phyloP scores from a whole-genome alignment of 257 asterid species.

The Thymus mandschuricus region DNA sequence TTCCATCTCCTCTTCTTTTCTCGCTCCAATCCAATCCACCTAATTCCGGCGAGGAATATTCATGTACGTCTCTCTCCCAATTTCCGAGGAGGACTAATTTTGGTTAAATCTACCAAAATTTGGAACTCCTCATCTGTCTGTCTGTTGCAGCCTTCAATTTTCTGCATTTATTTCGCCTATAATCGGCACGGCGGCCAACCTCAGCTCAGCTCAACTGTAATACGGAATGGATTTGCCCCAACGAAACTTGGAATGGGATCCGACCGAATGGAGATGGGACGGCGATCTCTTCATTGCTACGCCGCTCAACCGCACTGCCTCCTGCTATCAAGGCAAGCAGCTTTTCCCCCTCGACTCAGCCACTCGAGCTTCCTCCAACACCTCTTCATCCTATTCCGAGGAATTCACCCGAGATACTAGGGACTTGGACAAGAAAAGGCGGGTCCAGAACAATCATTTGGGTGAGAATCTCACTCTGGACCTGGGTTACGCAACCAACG shows the following conservation, averaged over 20 bases:
- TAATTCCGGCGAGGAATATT: too few relatives aligned
- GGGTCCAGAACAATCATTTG: constrained; percentile 41
- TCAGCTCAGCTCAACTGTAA: constrained; percentile 44
- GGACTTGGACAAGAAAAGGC: constrained; percentile 64
- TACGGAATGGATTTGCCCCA: constrained; percentile 47
- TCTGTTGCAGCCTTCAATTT: neutral
- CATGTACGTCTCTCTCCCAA: constrained; percentile 6
- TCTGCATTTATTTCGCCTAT: neutral
- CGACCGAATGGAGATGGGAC: constrained; percentile 76
- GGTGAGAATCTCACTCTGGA: constrained; percentile 52
- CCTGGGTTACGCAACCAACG: constrained; percentile 39
- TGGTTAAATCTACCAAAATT: constrained; percentile 30
- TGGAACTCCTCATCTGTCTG: constrained; percentile 32
- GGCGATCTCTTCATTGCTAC: constrained; percentile 75
- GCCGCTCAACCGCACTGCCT: constrained; percentile 42
- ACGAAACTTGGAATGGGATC: constrained; percentile 73
- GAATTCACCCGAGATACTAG: constrained; percentile 45
- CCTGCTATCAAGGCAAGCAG: constrained; percentile 45
- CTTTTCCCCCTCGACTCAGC: constrained; percentile 49
- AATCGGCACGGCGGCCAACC: too few relatives aligned
- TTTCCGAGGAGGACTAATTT: constrained; percentile 36
- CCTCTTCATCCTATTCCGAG: constrained; percentile 64
- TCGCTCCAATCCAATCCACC: too few relatives aligned
- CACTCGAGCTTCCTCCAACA: constrained; percentile 47
- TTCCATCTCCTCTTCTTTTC: neutral